A percentile compares a stretch with the other conserved stretches of the same genome.
Conservation (phyloP, 2,329 filamentous ascomycete species). For the Calonectria hongkongensis region DNA sequence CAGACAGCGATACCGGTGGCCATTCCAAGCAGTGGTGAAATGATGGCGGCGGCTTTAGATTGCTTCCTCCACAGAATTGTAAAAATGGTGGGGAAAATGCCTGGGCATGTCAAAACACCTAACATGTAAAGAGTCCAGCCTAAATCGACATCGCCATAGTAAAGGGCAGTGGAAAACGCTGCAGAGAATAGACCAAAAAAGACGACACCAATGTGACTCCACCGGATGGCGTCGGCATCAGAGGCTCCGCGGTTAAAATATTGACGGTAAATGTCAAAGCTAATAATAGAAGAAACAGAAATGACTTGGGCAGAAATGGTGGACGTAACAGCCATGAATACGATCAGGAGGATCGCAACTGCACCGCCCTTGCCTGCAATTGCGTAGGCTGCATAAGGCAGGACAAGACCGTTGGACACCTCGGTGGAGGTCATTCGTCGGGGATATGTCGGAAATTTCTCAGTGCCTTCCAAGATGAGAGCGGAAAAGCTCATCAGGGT, state of each 20-base stretch:
- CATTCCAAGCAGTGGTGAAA: slow-evolving; percentile 70
- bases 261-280: slow-evolving; percentile 71
- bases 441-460: slow-evolving; percentile 73
- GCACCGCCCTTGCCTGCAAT: slow-evolving; percentile 83
- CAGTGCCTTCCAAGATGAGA: slow-evolving; percentile 66
- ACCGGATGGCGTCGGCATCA: slow-evolving; percentile 69
- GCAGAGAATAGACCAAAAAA: slow-evolving; percentile 71
- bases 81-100: slow-evolving; percentile 72
- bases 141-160: slow-evolving; percentile 73
- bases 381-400: slow-evolving; percentile 82
- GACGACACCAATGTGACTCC: slow-evolving; percentile 71
- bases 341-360: slow-evolving; percentile 79
- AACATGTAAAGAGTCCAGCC: slow-evolving; percentile 74
- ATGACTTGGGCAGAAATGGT: slow-evolving; percentile 72
- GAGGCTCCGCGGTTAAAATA: slow-evolving; percentile 68
- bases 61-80: slow-evolving; percentile 72
- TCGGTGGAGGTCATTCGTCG: slow-evolving; percentile 75
- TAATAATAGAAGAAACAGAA: slow-evolving; percentile 71
- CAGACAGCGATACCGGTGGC: slow-evolving; percentile 71
- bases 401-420: slow-evolving; percentile 80
- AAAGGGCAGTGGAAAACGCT: slow-evolving; percentile 70
- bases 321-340: slow-evolving; percentile 86
- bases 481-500: slow-evolving; percentile 70
- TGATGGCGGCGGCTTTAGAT: slow-evolving; percentile 68
- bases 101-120: slow-evolving; percentile 71